Conservation (phyloP, 768 basidiomycete genomes). For the Gyrodon lividus region DNA sequence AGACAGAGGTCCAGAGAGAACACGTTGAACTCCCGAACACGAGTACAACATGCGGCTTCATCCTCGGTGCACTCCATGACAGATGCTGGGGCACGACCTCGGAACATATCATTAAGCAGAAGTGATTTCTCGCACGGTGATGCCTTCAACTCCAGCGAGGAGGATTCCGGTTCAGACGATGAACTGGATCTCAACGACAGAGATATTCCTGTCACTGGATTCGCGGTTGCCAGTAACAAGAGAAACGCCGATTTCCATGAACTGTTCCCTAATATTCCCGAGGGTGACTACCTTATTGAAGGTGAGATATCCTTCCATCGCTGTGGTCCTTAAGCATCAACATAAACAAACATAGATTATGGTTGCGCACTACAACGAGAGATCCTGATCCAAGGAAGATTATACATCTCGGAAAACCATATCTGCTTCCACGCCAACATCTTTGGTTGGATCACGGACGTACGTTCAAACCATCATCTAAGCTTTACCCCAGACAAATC, state of each 20-base stretch:
- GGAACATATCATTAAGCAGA: conserved; percentile 18
- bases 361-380: conserved; percentile 96
- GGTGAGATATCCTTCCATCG: conserved; percentile 50
- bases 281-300: conserved; percentile 97
- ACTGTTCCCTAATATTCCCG: conserved; percentile 83
- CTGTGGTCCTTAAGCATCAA: neutral
- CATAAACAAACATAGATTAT: conserved; percentile 83
- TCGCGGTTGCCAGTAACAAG: conserved; percentile 94
- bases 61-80: conserved; percentile 12
- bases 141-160: conserved; percentile 23
- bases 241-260: conserved; percentile 96
- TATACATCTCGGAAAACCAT: conserved; percentile 98
- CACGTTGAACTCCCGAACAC: conserved; percentile 1
- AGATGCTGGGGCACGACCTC: conserved; percentile 8
- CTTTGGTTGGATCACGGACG: conserved; percentile 98
- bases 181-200: conserved; percentile 42
- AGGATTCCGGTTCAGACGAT: conserved; percentile 34
- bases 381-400: conserved; percentile 91
- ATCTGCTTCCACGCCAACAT: conserved; percentile 99
- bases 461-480: conserved; percentile 40
- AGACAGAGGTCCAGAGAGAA: conserved; percentile 9
- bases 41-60: conserved; percentile 2
- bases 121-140: conserved; percentile 33
- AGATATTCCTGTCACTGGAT: conserved; percentile 91
- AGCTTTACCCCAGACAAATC: conserved; percentile 8